Percentiles rank a stretch among this genome's conserved stretches.
phyloP scores from a whole-genome alignment of 2,329 filamentous ascomycete species.

The Trichoderma koningii region DNA sequence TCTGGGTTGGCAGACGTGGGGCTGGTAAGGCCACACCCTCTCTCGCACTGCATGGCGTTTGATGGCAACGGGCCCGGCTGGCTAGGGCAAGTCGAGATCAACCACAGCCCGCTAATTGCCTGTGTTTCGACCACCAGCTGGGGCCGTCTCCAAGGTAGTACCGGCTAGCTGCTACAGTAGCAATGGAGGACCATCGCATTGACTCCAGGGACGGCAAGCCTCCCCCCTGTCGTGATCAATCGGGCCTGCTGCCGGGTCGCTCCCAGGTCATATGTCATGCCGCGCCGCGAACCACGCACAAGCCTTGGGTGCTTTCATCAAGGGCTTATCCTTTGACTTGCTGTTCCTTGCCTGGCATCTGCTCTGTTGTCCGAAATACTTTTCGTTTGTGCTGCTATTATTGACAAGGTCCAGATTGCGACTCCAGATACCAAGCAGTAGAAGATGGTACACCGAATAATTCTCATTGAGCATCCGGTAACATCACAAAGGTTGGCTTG shows the following conservation, averaged over 20 bases:
- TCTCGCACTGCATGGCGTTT: background rate
- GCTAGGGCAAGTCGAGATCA: conserved; percentile 43
- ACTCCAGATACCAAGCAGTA: too few relatives aligned
- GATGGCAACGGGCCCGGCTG: conserved; percentile 15
- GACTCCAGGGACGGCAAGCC: conserved; percentile 25
- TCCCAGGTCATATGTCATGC: conserved; percentile 28
- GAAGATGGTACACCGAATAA: too few relatives aligned
- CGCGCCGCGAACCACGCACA: conserved; percentile 28
- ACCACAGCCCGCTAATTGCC: conserved; percentile 41
- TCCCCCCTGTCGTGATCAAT: conserved; percentile 27
- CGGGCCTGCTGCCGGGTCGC: conserved; percentile 29
- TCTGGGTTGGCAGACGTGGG: conserved; percentile 43
- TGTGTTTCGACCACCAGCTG: conserved; percentile 46
- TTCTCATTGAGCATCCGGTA: too few relatives aligned
- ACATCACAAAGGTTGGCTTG: too few relatives aligned
- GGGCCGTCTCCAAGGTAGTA: conserved; percentile 10
- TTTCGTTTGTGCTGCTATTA: background rate
- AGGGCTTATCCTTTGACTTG: background rate
- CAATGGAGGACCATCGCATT: conserved; percentile 20
- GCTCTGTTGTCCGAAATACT: background rate
- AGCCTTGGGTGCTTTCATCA: background rate
- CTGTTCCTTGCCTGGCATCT: background rate
- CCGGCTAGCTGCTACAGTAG: conserved; percentile 25
- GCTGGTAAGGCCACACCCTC: conserved; percentile 35
- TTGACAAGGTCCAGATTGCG: too few relatives aligned